Percentiles rank a stretch among this genome's conserved stretches.
These are phyloP conservation scores for Panaeolus papilionaceus DNA, from an alignment of 768 basidiomycete genomes.

Conservation along the genomic window DNA sequence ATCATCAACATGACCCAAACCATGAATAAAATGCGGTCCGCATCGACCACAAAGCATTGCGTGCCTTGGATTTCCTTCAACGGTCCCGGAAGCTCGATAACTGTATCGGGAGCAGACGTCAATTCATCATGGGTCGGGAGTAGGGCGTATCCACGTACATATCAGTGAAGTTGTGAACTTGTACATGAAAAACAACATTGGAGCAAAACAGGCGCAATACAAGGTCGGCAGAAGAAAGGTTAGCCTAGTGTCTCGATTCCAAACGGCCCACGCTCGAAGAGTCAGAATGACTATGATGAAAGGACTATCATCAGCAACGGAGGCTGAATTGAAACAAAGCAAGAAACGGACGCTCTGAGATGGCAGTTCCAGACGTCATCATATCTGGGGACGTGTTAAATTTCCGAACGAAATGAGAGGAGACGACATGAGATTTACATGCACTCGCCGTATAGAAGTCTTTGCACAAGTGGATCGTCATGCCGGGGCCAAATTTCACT, in stretches of 20 bases:
- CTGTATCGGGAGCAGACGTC: not conserved
- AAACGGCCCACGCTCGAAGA: constrained; percentile 11
- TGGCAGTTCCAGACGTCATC: not conserved
- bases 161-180: not conserved
- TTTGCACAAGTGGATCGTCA: not conserved
- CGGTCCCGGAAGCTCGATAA: not conserved
- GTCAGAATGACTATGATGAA: constrained; percentile 5
- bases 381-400: not conserved
- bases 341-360: not conserved
- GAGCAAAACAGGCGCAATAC: not conserved
- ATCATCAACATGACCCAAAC: constrained; percentile 7
- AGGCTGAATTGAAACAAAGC: not conserved
- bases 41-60: not conserved
- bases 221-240: not conserved
- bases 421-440: not conserved
- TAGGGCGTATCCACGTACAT: not conserved
- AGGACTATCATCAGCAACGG: not conserved
- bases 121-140: not conserved
- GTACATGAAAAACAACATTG: not conserved
- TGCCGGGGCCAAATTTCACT: not conserved
- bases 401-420: not conserved
- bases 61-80: not conserved
- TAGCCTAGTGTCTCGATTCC: constrained; percentile 5
- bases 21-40: not conserved
- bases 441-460: not conserved